Base-by-base conservation (phyloP, 2,329 filamentous ascomycete species). In the Colletotrichum cordylinicola region DNA sequence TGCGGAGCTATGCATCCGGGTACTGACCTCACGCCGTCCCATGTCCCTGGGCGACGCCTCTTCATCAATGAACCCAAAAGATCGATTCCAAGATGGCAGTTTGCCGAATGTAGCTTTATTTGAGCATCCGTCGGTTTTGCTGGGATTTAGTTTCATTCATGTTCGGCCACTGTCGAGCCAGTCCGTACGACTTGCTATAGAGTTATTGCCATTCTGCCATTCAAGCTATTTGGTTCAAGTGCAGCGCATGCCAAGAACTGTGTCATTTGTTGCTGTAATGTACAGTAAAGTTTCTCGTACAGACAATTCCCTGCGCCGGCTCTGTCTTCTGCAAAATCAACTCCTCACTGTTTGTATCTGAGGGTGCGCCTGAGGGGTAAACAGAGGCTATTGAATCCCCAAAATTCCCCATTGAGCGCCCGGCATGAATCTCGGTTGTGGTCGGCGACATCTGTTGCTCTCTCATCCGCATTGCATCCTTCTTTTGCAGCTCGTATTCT, bases 321-420 rank as follows among this genome's bases (percentile, higher is more conserved):
- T 33, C 58, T 21, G 39, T 37, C 33, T 52, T 70, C n/a, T 72
- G 37, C 4, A 75, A 12, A 29, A 69, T 71, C 18, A 77, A 58
- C 18, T 75, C 67, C 24, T 72, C 72, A 39, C 68, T 70, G 37
- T 69, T 72, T 16, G 55, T 13, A 18, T 72, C 67, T 3, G 75
- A 75, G n/a, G 62, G 4, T 13, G 55, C 27, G 9, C 27, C 29
- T 4, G 13, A 33, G 24, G 56, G 27, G 1, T n/a, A n/a, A 33
- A 60, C 56, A 12, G 56, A 16, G 1, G 2, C 27, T 27, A 60
- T 60, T 12, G 9, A 2, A 13, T 52, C n/a, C n/a, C 43, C 16
- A 33, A 31, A 8, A 16, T 33, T 60, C 56, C 27, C 2, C 29
- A 27, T 13, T 8, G 27, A 60, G 6, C 56, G 27, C 16, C 16